phyloP scores from a whole-genome alignment of 345 rosid species.

The Populus alba region DNA sequence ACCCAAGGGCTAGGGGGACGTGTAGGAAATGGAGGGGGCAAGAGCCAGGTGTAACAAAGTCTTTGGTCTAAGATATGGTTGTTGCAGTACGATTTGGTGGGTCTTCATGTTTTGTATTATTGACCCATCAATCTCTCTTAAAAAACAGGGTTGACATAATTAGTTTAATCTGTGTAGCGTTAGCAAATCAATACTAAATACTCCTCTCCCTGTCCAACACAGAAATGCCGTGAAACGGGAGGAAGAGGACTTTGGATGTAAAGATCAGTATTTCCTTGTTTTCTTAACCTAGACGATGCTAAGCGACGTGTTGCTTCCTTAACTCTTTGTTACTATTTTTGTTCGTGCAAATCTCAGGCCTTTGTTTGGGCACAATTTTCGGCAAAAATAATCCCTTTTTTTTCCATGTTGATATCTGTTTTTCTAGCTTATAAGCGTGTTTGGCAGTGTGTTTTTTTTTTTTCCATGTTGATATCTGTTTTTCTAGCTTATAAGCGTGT shows the following conservation, averaged over 20 bases:
- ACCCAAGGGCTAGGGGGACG: neutral
- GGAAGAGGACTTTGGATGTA: constrained; percentile 7
- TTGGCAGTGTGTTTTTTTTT: no score
- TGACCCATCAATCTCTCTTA: constrained; percentile 26
- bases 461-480: no score
- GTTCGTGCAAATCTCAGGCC: no score
- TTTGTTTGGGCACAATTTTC: no score
- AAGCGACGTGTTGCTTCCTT: no score
- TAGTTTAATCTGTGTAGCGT: constrained; percentile 18
- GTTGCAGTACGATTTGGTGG: constrained; percentile 49
- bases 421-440: no score
- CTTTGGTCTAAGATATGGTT: constrained; percentile 37
- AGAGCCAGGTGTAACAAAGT: constrained; percentile 11
- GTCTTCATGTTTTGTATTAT: constrained; percentile 48
- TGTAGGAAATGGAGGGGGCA: constrained; percentile 7
- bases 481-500: no score
- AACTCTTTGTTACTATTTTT: no score
- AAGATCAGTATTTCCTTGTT: neutral
- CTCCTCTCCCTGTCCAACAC: neutral
- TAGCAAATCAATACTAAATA: constrained; percentile 8
- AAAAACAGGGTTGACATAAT: constrained; percentile 15
- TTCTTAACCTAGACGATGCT: neutral
- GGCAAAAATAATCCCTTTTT: no score
- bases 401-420: no score
- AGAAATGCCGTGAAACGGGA: neutral